Evolutionary conservation across 2,329 filamentous ascomycete genomes (phyloP), one percentile per base, ranked within the genome.

Genomic region (Sclerotinia minor): DNA sequence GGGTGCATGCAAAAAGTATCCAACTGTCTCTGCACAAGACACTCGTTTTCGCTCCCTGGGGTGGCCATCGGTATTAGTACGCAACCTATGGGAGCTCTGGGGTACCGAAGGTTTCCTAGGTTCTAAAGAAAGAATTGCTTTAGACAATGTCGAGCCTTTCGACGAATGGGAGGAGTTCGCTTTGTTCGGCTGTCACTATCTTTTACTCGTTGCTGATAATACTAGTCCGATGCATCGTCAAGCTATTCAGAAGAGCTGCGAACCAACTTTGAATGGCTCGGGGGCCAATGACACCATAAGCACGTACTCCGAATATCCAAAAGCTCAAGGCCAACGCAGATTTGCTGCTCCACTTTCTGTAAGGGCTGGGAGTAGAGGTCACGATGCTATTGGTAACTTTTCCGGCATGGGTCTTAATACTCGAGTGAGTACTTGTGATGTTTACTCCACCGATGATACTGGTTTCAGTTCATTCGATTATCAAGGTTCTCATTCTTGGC

Each of bases 91-190:
- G 92, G 85, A 92, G 67, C 81, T 93, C 0, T 97, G 94, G 94
- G 87, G 84, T 15, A 87, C 91, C 71, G 81, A 87, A 19, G 76
- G 80, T 3, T 94, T 94, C 76, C 79, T 96, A 26, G 82, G 81
- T 7, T 75, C 83, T 1, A 78, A 82, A 1, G 84, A 92, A 70
- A 85, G 92, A 71, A 80, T 77, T 47, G 80, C 79, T 15, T 79
- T 97, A 19, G 89, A 97, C 73, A 76, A 80, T 0, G 79, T 93
- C 21, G 94, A 97, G 75, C 87, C 90, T 0, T 97, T 98, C 76
- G 94, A 98, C 77, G 94, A 97, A 79, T 97, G 92, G 92, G 94
- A 98, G 78, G 94, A 97, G 75, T 93, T 97, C 76, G 88, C 90
- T 2, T 81, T 97, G 0, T 97, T 96, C 77, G 87, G 86, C 2